Evolutionary conservation across 305 asterid species (phyloP), one percentile per base, ranked within the genome.

Genomic region (Nicotiana rustica): DNA sequence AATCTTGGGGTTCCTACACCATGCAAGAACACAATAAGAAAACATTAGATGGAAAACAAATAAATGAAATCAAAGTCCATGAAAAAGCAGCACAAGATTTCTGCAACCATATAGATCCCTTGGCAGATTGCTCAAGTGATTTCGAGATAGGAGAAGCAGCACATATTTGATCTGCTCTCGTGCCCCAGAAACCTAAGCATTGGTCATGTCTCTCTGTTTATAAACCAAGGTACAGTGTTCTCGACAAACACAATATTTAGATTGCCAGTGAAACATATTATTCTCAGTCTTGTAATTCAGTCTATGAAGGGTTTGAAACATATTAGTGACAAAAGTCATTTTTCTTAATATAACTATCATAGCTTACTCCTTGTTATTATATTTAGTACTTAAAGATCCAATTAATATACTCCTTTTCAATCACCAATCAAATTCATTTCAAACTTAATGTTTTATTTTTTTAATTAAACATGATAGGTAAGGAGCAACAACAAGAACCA

Each of bases 1-100:
- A 97, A 86, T 85, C 92, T 91, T 78, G 99, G 99, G 89, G 89
- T 93, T 87, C 99, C 99, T 97, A 83, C 70, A 59, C 57, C 79
- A 79, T 18, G 29, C 57, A 81, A 57, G n/a, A 47, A 41, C 38
- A n/a, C 66, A 81, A 12, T 18, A 79, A 41, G 61, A 62, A 79
- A 38, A 17, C 19, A 55, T 55, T 55, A 68, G 79, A 36, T 31
- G 79, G 69, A 25, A 61, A 14, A 52, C 83, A n/a, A 44, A 25
- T 49, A 44, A 68, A 81, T 55, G 65, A 66, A 80, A 61, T 67
- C 80, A 38, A 55, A 52, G 47, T 55, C 66, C 66, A 55, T 76
- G 49, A 76, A 76, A 17, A 76, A 55, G 49, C n/a, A 76, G 49
- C 31, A 31, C 10, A 35, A 76, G 66, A 31, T 76, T 76, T 76